These are phyloP conservation scores for Tympanopsis confertula DNA, from an alignment of 2,329 filamentous ascomycete species.

Conservation along the genomic window DNA sequence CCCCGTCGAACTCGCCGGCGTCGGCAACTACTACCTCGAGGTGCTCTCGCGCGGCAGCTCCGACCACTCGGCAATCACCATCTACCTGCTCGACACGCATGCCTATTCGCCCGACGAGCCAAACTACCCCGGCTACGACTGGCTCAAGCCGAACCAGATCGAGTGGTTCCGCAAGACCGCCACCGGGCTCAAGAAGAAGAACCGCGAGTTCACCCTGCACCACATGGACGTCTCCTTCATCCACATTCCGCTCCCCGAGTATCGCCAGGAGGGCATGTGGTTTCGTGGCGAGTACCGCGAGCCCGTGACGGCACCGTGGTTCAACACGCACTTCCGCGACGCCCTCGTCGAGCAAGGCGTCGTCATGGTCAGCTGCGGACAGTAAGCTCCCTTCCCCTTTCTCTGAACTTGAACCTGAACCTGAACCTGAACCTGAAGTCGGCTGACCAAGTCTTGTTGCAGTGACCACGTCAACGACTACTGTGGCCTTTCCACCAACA, in stretches of 20 bases:
- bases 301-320: slow-evolving; percentile 72
- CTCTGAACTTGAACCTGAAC: background rate
- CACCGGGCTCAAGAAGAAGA: slow-evolving; percentile 60
- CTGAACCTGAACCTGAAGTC: background rate
- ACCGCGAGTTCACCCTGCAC: slow-evolving; percentile 76
- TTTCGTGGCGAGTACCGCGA: slow-evolving; percentile 68
- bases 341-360: slow-evolving; percentile 78
- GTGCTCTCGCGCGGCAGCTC: slow-evolving; percentile 69
- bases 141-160: slow-evolving; percentile 89
- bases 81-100: slow-evolving; percentile 94
- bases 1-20: slow-evolving; percentile 72
- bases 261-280: slow-evolving; percentile 47
- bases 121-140: slow-evolving; percentile 87
- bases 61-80: slow-evolving; percentile 77
- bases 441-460: slow-evolving; percentile 9
- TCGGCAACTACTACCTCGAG: slow-evolving; percentile 92
- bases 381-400: slow-evolving; percentile 42
- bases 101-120: slow-evolving; percentile 82
- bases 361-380: slow-evolving; percentile 79
- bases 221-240: slow-evolving; percentile 97
- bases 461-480: slow-evolving; percentile 96
- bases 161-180: slow-evolving; percentile 84
- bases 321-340: slow-evolving; percentile 87
- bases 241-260: slow-evolving; percentile 91
- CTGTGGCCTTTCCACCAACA: slow-evolving; percentile 58